Percentiles rank a stretch among this genome's conserved stretches.
Evolutionary conservation across 129 eudicot species (phyloP).

Genomic region (Escallonia herrerae): DNA sequence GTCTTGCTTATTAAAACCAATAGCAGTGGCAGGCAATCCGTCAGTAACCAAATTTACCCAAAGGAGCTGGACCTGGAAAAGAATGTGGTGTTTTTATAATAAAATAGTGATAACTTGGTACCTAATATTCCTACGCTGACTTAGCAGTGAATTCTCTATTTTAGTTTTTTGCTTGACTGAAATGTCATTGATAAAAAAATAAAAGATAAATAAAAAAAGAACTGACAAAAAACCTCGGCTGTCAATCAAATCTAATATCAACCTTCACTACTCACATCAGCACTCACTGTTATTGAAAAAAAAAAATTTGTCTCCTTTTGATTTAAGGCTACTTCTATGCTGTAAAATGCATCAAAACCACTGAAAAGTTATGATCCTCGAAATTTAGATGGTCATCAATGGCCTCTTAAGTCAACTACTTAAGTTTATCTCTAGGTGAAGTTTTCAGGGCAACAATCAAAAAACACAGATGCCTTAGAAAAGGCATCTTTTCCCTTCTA

Average conservation of each 20-base stretch:
- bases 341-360: background rate
- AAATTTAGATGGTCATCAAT: background rate
- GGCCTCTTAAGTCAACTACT: background rate
- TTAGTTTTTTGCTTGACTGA: too few relatives aligned
- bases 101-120: constrained; percentile 2
- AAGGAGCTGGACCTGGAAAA: constrained; percentile 85
- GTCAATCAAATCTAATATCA: background rate
- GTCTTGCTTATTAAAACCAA: constrained; percentile 98
- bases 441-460: too few relatives aligned
- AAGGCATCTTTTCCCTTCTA: too few relatives aligned
- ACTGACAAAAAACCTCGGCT: background rate
- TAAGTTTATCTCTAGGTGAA: background rate
- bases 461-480: too few relatives aligned
- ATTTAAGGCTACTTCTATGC: background rate
- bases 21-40: constrained; percentile 99
- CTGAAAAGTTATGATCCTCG: background rate
- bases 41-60: constrained; percentile 99
- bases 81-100: background rate
- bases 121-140: background rate
- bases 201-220: too few relatives aligned
- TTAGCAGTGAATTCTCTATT: background rate
- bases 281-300: background rate
- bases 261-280: background rate
- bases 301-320: too few relatives aligned
- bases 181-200: too few relatives aligned